Conservation (phyloP, 352 stramenopile species). For the Phytopythium montanum region DNA sequence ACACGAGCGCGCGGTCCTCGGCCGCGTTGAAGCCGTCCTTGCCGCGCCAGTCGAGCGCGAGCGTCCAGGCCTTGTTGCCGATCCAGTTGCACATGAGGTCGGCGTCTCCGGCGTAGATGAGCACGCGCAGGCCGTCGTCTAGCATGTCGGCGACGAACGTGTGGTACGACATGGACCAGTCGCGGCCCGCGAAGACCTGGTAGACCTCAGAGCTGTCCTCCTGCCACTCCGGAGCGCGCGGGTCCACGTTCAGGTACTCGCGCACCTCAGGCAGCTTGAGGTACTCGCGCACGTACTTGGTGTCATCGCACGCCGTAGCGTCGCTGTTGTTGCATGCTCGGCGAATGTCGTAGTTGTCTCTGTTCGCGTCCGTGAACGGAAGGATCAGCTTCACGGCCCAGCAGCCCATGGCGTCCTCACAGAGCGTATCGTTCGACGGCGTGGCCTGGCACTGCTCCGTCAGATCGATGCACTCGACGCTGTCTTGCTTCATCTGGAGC, state of each 20-base stretch:
- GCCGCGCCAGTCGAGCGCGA: slow-evolving; percentile 87
- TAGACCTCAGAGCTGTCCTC: slow-evolving; percentile 89
- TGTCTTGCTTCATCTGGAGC: slow-evolving; percentile 31
- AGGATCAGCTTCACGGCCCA: slow-evolving; percentile 38
- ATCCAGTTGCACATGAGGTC: slow-evolving; percentile 97
- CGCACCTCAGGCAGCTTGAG: slow-evolving; percentile 54
- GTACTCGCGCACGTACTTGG: slow-evolving; percentile 39
- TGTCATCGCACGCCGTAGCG: slow-evolving; percentile 39
- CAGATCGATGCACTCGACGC: slow-evolving; percentile 33
- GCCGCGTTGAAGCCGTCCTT: slow-evolving; percentile 72
- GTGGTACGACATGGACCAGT: slow-evolving; percentile 94
- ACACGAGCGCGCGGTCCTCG: slow-evolving; percentile 23
- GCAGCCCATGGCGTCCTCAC: slow-evolving; percentile 27
- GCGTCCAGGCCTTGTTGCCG: slow-evolving; percentile 92
- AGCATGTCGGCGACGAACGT: slow-evolving; percentile 84
- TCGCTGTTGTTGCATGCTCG: slow-evolving; percentile 22
- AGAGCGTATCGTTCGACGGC: slow-evolving; percentile 18
- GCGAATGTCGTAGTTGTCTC: slow-evolving; percentile 55
- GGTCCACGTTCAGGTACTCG: slow-evolving; percentile 31
- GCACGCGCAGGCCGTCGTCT: slow-evolving; percentile 51
- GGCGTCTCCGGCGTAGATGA: slow-evolving; percentile 95
- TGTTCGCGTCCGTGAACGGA: slow-evolving; percentile 28
- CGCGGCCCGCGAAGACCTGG: slow-evolving; percentile 66
- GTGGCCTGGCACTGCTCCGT: slow-evolving; percentile 26
- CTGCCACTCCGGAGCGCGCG: slow-evolving; percentile 47